A percentile compares a stretch with the other conserved stretches of the same genome.
Conservation (phyloP, 768 basidiomycete genomes). For the Boletus sp. region DNA sequence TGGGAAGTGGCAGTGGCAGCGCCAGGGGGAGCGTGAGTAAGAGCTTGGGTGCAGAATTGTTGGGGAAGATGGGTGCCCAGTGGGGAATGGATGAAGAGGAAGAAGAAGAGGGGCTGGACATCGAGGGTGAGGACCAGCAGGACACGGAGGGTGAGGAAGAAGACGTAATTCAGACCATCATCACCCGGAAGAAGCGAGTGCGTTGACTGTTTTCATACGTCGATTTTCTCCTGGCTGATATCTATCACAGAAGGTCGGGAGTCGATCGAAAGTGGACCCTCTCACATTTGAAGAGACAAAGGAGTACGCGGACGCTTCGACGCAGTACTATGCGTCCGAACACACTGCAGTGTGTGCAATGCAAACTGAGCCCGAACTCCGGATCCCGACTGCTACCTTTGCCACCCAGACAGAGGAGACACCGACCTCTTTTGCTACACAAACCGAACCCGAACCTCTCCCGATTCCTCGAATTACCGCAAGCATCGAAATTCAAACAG, state of each 20-base stretch:
- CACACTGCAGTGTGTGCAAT: constrained; percentile 44
- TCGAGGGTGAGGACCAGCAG: constrained; percentile 42
- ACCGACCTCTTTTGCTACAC: constrained; percentile 28
- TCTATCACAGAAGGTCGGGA: constrained; percentile 56
- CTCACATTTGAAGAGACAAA: constrained; percentile 55
- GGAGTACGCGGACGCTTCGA: constrained; percentile 72
- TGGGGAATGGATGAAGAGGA: constrained; percentile 45
- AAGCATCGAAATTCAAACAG: constrained; percentile 67
- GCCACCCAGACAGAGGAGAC: constrained; percentile 55
- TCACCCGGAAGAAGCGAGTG: constrained; percentile 78
- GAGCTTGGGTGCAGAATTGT: constrained; percentile 70
- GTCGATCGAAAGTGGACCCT: constrained; percentile 49
- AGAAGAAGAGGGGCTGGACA: constrained; percentile 35
- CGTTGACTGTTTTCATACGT: constrained; percentile 9
- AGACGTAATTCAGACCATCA: constrained; percentile 83
- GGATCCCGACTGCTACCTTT: constrained; percentile 43
- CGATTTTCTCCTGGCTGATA: constrained; percentile 11
- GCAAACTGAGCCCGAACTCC: constrained; percentile 64
- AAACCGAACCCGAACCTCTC: constrained; percentile 39
- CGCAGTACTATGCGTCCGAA: constrained; percentile 62
- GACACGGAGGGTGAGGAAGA: constrained; percentile 58
- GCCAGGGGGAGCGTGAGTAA: constrained; percentile 59
- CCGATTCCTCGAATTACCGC: constrained; percentile 30
- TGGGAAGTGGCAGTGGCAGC: constrained; percentile 47
- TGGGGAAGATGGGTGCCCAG: constrained; percentile 53